Evolutionary conservation across 2,329 filamentous ascomycete genomes (phyloP).

Genomic region (Beauveria bassiana): DNA sequence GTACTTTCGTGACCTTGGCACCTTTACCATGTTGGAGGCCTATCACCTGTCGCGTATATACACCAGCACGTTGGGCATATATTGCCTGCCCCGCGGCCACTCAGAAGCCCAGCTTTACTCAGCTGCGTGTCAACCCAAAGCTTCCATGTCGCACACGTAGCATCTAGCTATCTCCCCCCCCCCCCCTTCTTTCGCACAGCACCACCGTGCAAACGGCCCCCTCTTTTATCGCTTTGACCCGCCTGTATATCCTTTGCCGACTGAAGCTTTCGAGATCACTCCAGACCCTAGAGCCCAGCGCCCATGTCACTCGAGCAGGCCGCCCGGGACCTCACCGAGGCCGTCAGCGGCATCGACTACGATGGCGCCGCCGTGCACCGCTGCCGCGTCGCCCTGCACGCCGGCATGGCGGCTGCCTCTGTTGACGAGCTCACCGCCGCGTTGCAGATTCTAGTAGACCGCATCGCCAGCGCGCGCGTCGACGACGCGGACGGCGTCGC

Average conservation of each 20-base stretch:
- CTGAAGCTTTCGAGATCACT: neutral
- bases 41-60: neutral
- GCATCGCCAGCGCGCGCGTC: neutral
- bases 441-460: neutral
- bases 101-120: constrained; percentile 8
- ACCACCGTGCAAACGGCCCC: neutral
- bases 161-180: neutral
- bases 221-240: neutral
- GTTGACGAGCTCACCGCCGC: neutral
- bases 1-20: neutral
- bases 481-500: constrained; percentile 5
- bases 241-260: no score
- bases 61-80: neutral
- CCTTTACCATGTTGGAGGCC: neutral
- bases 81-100: neutral
- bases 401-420: neutral
- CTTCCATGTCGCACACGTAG: neutral
- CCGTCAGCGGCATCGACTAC: constrained; percentile 10
- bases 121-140: neutral
- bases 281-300: neutral
- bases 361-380: constrained; percentile 3
- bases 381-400: constrained; percentile 7
- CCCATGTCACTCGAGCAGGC: constrained; percentile 8
- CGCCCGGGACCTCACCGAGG: constrained; percentile 1
- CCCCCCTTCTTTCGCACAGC: neutral